Evolutionary conservation across 1,139 yeast species (phyloP).

Genomic region (Yamadazyma siamensis): DNA sequence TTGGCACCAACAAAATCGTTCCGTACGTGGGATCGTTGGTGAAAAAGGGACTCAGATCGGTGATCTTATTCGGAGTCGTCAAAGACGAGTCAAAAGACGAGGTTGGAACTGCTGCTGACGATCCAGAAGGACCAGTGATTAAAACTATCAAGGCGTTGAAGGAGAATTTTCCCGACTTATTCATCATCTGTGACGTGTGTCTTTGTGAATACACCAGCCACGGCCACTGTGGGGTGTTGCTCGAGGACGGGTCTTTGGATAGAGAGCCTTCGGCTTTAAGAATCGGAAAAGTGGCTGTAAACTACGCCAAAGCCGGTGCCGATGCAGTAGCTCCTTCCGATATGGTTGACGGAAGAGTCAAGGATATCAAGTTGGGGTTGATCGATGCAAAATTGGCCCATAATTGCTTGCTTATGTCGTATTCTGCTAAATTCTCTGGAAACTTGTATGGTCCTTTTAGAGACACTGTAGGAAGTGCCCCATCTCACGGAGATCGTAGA

Average conservation of each 20-base stretch:
- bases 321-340: conserved; percentile 96
- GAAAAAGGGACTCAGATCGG: conserved; percentile 78
- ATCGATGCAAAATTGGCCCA: conserved; percentile 85
- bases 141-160: conserved; percentile 65
- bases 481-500: conserved; percentile 87
- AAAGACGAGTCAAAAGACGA: conserved; percentile 73
- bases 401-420: conserved; percentile 85
- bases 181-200: conserved; percentile 92
- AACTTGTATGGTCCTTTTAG: conserved; percentile 94
- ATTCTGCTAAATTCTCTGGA: conserved; percentile 92
- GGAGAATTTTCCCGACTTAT: conserved; percentile 71
- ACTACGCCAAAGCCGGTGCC: conserved; percentile 94
- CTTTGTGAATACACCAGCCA: conserved; percentile 94
- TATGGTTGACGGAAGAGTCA: conserved; percentile 95
- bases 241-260: conserved; percentile 81
- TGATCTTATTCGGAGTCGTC: conserved; percentile 86
- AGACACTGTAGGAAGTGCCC: conserved; percentile 93
- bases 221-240: conserved; percentile 92
- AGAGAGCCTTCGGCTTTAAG: conserved; percentile 75
- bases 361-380: conserved; percentile 82
- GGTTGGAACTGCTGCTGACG: conserved; percentile 89
- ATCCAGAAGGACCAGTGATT: conserved; percentile 94
- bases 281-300: conserved; percentile 91
- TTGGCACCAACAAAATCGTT: conserved; percentile 76
- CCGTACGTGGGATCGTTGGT: conserved; percentile 71